Base-by-base conservation (phyloP, 129 eudicot genomes). In the Tagetes patula region DNA sequence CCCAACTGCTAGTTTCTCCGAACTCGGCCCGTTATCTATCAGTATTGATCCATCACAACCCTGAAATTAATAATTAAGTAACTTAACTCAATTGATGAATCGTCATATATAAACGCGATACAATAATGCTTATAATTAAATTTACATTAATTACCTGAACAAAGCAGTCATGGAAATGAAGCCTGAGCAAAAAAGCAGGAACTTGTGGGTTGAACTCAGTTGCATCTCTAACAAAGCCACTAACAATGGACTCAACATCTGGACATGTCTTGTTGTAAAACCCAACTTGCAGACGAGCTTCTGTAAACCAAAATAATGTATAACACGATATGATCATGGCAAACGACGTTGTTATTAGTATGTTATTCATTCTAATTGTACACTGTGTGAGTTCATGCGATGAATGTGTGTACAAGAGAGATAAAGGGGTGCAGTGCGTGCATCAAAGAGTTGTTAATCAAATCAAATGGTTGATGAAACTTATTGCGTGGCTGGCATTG, bases 21-120 rank as follows among this genome's bases (percentile, higher is more conserved):
- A 82, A 13, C 55, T 60, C 0, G 73, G 38, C 3, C 87, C 96
- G 41, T 70, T 84, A 38, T 90, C 91, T 7, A 93, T 80, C 60
- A 93, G 72, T 53, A 93, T 87, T 27, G 98, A 93, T 37, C 92
- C 96, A 70, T 93, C 98, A 75, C 97, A 91, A 2, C 97, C 97
- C 96, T 91, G 84, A 65, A 75, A 63, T 2, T 20, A 20, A 20
- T 20, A n/a, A n/a, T n/a, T 20, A 20, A 20, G 27, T 20, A 20
- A 43, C 27, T 56, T 14, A 70, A 33, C 31, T n/a, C n/a, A n/a
- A n/a, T n/a, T 4, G 2, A 46, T 4, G 2, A 46, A 43, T 34
- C 36, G 4, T 56, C 55, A 2, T 31, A 65, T 31, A 39, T 50
- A 14, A 75, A 27, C 27, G 34, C 65, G 1, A 9, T 8, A 66